Evolutionary conservation across 2,329 filamentous ascomycete genomes (phyloP), one percentile per base, ranked within the genome.

Genomic region (Beauveria australis): DNA sequence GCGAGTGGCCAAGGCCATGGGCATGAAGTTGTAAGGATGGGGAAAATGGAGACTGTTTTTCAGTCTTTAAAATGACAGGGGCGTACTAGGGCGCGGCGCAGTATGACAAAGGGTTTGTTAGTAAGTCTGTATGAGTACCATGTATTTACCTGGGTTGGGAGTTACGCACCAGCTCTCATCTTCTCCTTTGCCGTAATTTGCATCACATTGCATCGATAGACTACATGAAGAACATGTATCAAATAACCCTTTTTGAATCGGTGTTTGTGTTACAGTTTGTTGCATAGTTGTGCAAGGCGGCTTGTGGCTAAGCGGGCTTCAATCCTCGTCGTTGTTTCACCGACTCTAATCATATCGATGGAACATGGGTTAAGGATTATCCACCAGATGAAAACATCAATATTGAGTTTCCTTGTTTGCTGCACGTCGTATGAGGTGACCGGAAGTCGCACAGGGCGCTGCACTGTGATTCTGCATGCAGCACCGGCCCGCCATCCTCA

Each of bases 1-100:
- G 79, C 87, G 85, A 73, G 94, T 99, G 60, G 90, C 92, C 68
- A 88, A 97, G 82, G 87, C 87, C 64, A 79, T 96, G 73, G 94
- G 94, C 10, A 97, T 97, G 93, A 99, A 97, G 83, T 73, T 99
- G 74, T 97, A 86, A 72, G 14, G 40, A 52, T 26, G 46, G 3
- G 18, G 22, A 24, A 22, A 37, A n/a, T 1, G 48, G 51, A 48
- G 51, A 10, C 30, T 26, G 28, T 14, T 37, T 56, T 5, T 56
- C 22, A 12, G 26, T 52, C 10, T 51, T 52, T 24, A 28, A 10
- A 30, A 40, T 12, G 40, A 10, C 8, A 9, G 43, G 33, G 54
- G 54, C 44, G 54, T 49, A 49, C 14, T 6, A 44, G 16, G 52
- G n/a, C 19, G 44, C 24, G 52, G n/a, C 24, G 44, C 28, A 19